Evolutionary conservation across 257 asterid species (phyloP).

Genomic region (Leptodermis oblonga): DNA sequence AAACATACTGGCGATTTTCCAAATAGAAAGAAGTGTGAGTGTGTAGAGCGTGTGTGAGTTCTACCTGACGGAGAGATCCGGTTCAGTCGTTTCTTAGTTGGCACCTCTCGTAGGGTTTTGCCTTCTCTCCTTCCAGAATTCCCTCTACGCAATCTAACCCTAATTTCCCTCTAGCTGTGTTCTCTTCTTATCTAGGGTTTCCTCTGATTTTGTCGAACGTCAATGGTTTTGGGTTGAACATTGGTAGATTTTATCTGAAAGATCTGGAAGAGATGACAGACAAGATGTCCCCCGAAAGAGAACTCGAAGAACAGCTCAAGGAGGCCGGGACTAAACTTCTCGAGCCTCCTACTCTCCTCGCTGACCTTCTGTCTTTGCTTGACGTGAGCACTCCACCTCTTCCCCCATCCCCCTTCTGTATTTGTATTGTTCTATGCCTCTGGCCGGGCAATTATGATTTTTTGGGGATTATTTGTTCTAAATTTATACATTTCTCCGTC

Average conservation of each 20-base stretch:
- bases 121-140: no score
- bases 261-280: constrained; percentile 10
- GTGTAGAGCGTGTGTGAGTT: no score
- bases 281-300: constrained; percentile 25
- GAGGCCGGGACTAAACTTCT: constrained; percentile 70
- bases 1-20: no score
- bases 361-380: constrained; percentile 65
- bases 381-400: constrained; percentile 49
- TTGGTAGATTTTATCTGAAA: constrained; percentile 1
- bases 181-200: background rate
- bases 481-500: no score
- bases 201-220: background rate
- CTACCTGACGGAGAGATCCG: no score
- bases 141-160: background rate
- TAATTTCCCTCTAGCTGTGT: background rate
- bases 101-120: no score
- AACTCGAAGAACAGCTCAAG: constrained; percentile 52
- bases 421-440: background rate
- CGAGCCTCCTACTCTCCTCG: constrained; percentile 52
- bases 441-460: background rate
- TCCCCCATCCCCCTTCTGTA: no score
- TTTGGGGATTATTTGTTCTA: background rate
- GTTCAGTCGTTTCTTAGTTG: no score
- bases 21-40: no score
- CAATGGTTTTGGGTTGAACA: constrained; percentile 5